Evolutionary conservation across 2,329 filamentous ascomycete species (phyloP), one percentile per base, ranked within the genome.

Genomic region (Amauroascus verrucosus): DNA sequence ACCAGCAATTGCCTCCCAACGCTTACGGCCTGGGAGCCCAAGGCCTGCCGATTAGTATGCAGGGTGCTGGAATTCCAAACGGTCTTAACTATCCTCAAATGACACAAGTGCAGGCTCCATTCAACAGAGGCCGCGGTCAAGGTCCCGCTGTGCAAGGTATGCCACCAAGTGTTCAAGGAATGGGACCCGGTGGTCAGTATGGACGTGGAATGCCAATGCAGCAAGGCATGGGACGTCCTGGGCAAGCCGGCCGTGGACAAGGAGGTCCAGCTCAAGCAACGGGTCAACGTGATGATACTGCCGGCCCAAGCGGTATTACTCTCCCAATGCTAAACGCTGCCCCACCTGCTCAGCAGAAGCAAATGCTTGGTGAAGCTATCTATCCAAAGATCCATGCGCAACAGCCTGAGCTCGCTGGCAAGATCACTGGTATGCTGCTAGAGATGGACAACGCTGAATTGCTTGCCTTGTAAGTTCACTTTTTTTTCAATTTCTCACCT

Each of bases 381-480:
- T 98, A 97, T 81, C 93, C 93, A 68, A 98, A 97, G 85, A 97
- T 98, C 66, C 84, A 90, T 72, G 83, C 82, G 62, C 84, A 95
- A 74, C 93, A 98, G 77, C 86, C 89, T 56, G 90, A 96, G 65
- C 80, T 98, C 66, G 93, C 93, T 58, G 93, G 93, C 69, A 98
- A 98, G 84, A 97, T 98, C 72, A 98, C 93, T 58, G 93, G 93
- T 75, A 98, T 98, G 93, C 85, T 98, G 65, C 76, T 98, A 65
- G 93, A 98, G 81, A 98, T 98, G 93, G 93, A 97, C 66, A 97
- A 97, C 75, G 71, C 79, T 54, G 93, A 98, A 77, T 78, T 98
- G 64, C 80, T 98, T 68, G 88, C 87, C 75, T 81, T 98, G 88
- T 95, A 85, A 87, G 90, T 87, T 7, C 9, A 30, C 9, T 13